Evolutionary conservation across 164 flowering plant genomes (phyloP).

Genomic region (Santalum album): DNA sequence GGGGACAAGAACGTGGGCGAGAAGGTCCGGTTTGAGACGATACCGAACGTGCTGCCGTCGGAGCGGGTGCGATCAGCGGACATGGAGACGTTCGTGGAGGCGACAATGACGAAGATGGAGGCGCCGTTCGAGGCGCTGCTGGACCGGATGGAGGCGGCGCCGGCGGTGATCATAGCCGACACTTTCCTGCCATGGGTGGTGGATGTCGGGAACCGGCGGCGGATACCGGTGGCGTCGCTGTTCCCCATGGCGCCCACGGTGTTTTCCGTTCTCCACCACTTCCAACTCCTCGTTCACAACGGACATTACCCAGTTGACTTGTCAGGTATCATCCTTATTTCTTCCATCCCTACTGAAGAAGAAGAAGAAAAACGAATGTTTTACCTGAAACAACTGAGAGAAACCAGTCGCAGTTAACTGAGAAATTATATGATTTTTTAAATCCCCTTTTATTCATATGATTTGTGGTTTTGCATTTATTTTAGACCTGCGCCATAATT

Average conservation of each 20-base stretch:
- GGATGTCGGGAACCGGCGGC: conserved; percentile 32
- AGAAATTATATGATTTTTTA: no score
- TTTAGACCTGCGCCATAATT: no score
- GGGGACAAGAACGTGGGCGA: no score
- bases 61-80: background rate
- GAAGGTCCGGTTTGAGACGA: background rate
- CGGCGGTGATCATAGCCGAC: background rate
- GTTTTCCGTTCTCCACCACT: conserved; percentile 28
- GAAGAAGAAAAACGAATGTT: no score
- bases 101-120: background rate
- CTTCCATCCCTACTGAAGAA: no score
- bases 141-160: background rate
- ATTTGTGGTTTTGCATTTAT: no score
- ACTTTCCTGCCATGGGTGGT: conserved; percentile 27
- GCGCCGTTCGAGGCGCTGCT: background rate
- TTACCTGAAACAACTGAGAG: no score
- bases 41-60: background rate
- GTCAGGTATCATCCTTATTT: conserved; percentile 32
- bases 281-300: conserved; percentile 25
- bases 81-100: background rate
- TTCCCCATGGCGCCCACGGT: conserved; percentile 43
- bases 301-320: conserved; percentile 24
- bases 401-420: no score
- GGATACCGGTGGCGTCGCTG: conserved; percentile 45
- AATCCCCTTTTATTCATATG: no score